These are phyloP conservation scores for Fragaria nilgerrensis DNA, from an alignment of 306 rosid genomes.

Conservation along the genomic window DNA sequence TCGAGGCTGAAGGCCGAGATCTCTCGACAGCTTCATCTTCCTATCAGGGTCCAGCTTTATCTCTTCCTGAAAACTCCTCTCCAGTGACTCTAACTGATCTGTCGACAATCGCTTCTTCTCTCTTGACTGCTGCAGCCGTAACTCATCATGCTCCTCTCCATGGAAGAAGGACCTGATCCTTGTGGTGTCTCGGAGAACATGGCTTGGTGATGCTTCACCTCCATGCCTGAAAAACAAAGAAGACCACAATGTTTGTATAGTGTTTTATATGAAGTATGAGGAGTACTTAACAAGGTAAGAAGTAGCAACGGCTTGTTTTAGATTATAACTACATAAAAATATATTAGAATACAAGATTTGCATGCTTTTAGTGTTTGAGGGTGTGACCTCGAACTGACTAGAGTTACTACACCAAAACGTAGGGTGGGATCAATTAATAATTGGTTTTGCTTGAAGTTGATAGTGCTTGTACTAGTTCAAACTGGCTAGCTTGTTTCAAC, in stretches of 20 bases:
- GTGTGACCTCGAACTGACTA: constrained; percentile 6
- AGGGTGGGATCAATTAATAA: not conserved
- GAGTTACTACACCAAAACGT: constrained; percentile 11
- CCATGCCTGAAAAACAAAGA: constrained; percentile 42
- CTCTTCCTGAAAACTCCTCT: constrained; percentile 84
- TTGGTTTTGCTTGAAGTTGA: constrained; percentile 25
- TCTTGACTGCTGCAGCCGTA: constrained; percentile 28
- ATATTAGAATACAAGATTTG: not conserved
- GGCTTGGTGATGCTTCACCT: constrained; percentile 49
- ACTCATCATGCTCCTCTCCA: constrained; percentile 38
- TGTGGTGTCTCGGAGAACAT: constrained; percentile 32
- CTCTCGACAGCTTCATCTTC: constrained; percentile 81
- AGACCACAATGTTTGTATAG: not conserved
- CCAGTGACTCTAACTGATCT: constrained; percentile 72
- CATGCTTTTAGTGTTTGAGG: not conserved
- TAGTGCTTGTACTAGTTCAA: constrained; percentile 6
- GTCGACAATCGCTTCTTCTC: constrained; percentile 68
- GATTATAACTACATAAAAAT: not conserved
- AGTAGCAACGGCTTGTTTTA: not conserved
- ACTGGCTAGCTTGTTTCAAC: not conserved
- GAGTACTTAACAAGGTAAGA: not conserved
- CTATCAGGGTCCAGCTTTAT: constrained; percentile 85
- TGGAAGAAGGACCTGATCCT: constrained; percentile 25
- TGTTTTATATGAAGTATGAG: not conserved
- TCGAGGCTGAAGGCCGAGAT: constrained; percentile 88